Conservation (phyloP, 108 stramenopile species). For the Cyclotella kingstonii region DNA sequence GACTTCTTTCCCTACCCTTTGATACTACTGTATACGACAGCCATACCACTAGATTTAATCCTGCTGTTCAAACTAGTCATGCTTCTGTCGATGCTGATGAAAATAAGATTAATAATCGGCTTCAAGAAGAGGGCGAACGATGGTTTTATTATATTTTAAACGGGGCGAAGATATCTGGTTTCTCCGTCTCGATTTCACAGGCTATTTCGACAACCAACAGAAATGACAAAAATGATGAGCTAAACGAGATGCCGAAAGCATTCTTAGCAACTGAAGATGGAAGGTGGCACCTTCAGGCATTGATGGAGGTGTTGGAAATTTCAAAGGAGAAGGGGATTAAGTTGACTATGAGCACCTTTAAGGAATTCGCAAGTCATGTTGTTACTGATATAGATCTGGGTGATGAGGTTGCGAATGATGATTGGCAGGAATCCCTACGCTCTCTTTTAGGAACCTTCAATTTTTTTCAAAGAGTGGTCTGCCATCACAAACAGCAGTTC, state of each 20-base stretch:
- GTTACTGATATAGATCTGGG: background rate
- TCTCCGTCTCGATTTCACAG: background rate
- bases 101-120: too few species aligned
- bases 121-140: too few species aligned
- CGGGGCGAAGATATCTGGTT: too few species aligned
- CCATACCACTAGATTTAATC: too few species aligned
- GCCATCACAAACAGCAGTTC: slow-evolving; percentile 42
- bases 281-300: slow-evolving; percentile 40
- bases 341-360: slow-evolving; percentile 50
- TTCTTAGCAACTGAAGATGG: slow-evolving; percentile 53
- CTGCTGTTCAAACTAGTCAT: too few species aligned
- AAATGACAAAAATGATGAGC: background rate
- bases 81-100: too few species aligned
- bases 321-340: slow-evolving; percentile 36
- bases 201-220: background rate
- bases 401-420: background rate
- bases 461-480: slow-evolving; percentile 28
- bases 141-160: too few species aligned
- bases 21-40: too few species aligned
- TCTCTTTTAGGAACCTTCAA: slow-evolving; percentile 50
- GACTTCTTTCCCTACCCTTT: too few species aligned
- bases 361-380: slow-evolving; percentile 1
- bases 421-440: slow-evolving; percentile 5
- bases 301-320: slow-evolving; percentile 41
- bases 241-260: slow-evolving; percentile 25